Conservation (phyloP, 805 yeast species). For the Barnettozyma pratensis region DNA sequence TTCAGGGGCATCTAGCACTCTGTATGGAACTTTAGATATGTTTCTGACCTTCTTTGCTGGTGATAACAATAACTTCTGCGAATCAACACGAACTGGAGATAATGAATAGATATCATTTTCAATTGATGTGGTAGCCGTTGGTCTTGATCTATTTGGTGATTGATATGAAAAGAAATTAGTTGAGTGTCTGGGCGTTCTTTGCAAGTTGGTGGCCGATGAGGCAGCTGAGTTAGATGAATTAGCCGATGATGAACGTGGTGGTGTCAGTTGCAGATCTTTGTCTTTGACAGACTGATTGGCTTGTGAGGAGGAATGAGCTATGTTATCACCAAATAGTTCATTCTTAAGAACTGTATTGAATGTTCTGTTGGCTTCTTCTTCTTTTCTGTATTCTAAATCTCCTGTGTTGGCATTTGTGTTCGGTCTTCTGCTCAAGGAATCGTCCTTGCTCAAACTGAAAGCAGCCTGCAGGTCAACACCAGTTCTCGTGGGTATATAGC, state of each 20-base stretch:
- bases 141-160: conserved; percentile 62
- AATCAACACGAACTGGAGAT: conserved; percentile 86
- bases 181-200: conserved; percentile 31
- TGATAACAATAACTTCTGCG: conserved; percentile 70
- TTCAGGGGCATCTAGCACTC: conserved; percentile 95
- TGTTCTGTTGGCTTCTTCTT: conserved; percentile 80
- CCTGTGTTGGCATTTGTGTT: conserved; percentile 20
- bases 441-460: conserved; percentile 20
- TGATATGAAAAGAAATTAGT: conserved; percentile 71
- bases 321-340: conserved; percentile 86
- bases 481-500: conserved; percentile 83
- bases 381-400: conserved; percentile 63
- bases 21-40: conserved; percentile 81
- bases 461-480: conserved; percentile 90
- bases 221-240: conserved; percentile 11
- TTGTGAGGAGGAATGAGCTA: conserved; percentile 37
- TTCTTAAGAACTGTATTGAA: conserved; percentile 82
- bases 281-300: conserved; percentile 30
- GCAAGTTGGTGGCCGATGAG: conserved; percentile 13
- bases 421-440: conserved; percentile 15
- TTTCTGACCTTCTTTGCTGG: conserved; percentile 77
- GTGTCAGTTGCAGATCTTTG: conserved; percentile 22
- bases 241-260: conserved; percentile 28
- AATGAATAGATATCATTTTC: conserved; percentile 73
- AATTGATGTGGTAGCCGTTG: conserved; percentile 46